These are phyloP conservation scores for Hygrophila difformis DNA, from an alignment of 257 asterid species.

Conservation along the genomic window DNA sequence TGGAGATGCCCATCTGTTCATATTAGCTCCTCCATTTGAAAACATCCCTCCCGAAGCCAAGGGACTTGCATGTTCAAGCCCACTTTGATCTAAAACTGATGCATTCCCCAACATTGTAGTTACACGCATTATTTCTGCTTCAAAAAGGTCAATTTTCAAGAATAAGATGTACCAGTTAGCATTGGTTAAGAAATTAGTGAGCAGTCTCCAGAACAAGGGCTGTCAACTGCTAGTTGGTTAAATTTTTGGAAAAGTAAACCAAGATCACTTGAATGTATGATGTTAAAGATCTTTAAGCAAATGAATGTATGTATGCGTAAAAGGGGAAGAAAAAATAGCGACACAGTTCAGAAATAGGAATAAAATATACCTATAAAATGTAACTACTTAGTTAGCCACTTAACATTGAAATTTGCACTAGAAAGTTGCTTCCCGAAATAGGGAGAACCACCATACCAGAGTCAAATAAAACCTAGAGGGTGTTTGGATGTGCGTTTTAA, in stretches of 20 bases:
- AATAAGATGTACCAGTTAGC: slow-evolving; percentile 98
- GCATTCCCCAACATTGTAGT: slow-evolving; percentile 98
- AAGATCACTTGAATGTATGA: slow-evolving; percentile 11
- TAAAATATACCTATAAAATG: too few species aligned
- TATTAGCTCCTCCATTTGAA: slow-evolving; percentile 98
- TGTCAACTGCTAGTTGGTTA: slow-evolving; percentile 49
- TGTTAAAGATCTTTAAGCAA: slow-evolving; percentile 23
- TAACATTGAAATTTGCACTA: too few species aligned
- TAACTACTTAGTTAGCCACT: too few species aligned
- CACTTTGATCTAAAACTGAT: slow-evolving; percentile 96
- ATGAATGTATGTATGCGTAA: too few species aligned
- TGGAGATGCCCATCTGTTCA: slow-evolving; percentile 98
- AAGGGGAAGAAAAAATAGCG: too few species aligned
- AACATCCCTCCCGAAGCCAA: slow-evolving; percentile 94
- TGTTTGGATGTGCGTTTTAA: too few species aligned
- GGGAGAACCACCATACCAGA: background rate
- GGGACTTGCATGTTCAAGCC: slow-evolving; percentile 99
- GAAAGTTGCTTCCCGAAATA: background rate
- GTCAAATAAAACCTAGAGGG: background rate
- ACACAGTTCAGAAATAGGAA: too few species aligned
- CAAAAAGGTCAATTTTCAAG: slow-evolving; percentile 99
- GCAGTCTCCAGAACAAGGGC: slow-evolving; percentile 74
- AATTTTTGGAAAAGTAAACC: slow-evolving; percentile 18
- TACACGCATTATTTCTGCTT: slow-evolving; percentile 99
- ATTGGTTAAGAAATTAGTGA: slow-evolving; percentile 72